These are phyloP conservation scores for Aureobasidium subglaciale DNA, from an alignment of 2,329 filamentous ascomycete species.

Conservation along the genomic window DNA sequence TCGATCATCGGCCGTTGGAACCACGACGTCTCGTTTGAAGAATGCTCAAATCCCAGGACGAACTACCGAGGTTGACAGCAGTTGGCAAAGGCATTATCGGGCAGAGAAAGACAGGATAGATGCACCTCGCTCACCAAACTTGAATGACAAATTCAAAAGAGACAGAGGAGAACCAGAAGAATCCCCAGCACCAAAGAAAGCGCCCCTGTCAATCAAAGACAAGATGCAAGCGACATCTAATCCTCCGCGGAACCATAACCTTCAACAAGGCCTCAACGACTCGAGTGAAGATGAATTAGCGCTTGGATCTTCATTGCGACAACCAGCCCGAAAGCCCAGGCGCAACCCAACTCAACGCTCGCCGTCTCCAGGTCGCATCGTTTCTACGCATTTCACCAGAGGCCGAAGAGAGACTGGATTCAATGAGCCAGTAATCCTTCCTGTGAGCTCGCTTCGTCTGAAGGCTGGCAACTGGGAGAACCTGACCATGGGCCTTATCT, in stretches of 20 bases:
- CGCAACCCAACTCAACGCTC: background rate
- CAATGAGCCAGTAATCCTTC: background rate
- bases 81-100: too few species aligned
- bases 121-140: background rate
- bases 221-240: background rate
- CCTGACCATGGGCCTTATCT: background rate
- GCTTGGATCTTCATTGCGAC: background rate
- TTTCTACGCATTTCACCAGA: background rate
- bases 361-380: background rate
- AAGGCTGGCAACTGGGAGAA: background rate
- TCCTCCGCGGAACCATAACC: background rate
- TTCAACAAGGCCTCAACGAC: background rate
- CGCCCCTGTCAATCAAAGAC: background rate
- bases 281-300: constrained; percentile 1
- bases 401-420: background rate
- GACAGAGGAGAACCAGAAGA: background rate
- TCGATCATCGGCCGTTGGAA: background rate
- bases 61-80: too few species aligned
- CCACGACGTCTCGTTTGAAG: background rate
- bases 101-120: too few species aligned
- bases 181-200: background rate
- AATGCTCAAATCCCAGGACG: background rate
- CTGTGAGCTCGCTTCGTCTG: background rate
- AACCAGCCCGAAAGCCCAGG: background rate
- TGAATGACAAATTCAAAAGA: background rate